Evolutionary conservation across 2,329 filamentous ascomycete species (phyloP), one percentile per base, ranked within the genome.

Genomic region (Keithomyces neogunnii): DNA sequence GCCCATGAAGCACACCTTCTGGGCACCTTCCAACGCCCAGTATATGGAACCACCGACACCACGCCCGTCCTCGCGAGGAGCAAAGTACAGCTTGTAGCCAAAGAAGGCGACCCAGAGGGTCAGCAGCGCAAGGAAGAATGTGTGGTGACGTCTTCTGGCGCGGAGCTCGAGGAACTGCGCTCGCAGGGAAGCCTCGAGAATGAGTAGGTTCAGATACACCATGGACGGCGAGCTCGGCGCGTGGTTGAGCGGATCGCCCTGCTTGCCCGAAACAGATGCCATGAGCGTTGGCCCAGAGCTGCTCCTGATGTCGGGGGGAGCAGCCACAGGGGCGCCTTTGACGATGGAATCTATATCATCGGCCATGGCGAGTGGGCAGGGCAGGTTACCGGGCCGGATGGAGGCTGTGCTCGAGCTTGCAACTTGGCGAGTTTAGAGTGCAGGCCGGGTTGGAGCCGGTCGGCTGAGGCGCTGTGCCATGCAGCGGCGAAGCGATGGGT

Each of bases 151-250:
- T 46, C 90, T 81, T 42, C 93, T 85, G 45, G 90, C 88, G 53
- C 92, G 88, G 44, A 97, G 79, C 56, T 90, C 88, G 51, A 99
- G 83, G 69, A 95, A 97, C 63, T 99, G 93, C 29, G 89, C 85
- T 57, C 93, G 89, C 36, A 99, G 76, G 4, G 90, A 96, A 47
- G 89, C 90, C 69, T 99, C 93, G 68, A 99, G 88, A 62, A 99
- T 95, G 53, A 99, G 81, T 29, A 99, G 85, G 70, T 99, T 99
- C 62, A 99, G 84, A 72, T 99, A 99, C 64, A 99, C 96, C 75
- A 96, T 93, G 50, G 89, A 89, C 45, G 91, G 91, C 13, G 89
- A 89, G 64, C 88, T 92, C n/a, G 91, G 91, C 13, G 92, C 82
- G 55, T 85, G 83, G 60, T 84, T 85, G 56, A 92, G 80, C 31